Evolutionary conservation across 345 rosid species (phyloP), one percentile per base, ranked within the genome.

Genomic region (Punica granatum): DNA sequence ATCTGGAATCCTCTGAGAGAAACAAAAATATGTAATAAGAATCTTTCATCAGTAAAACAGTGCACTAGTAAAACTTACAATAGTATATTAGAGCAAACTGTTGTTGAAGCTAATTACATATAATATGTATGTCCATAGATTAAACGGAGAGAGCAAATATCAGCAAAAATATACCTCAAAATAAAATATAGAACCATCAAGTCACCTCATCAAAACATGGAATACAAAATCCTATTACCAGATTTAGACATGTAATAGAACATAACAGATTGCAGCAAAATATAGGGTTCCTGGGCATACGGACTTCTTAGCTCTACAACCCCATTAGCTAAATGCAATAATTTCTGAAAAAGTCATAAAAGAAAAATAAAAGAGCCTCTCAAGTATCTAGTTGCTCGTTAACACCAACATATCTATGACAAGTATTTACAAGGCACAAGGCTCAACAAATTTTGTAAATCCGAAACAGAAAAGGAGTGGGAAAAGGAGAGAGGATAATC

Each of bases 1-100:
- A 12, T 61, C 34, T 11, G 88, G 86, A 44, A 84, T 76, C 61
- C 44, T 72, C 85, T 84, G 77, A 74, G 69, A 7, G 36, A 63
- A 16, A 12, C 59, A 59, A 44, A 69, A 19, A 39, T 32, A 63
- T 23, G 66, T 63, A n/a, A n/a, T n/a, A 23, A 36, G 30, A 14
- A 25, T n/a, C 66, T 63, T 13, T 5, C 66, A 23, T 23, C 48
- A 66, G 69, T 51, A n/a, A 51, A n/a, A 8, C 58, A 51, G 6
- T 7, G 7, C 28, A n/a, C n/a, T 12, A 51, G 10, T 51, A 19
- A 6, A 8, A 51, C 21, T 8, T 51, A n/a, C n/a, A n/a, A n/a
- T n/a, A 9, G 58, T n/a, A 30, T 3, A 6, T 51, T 30, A n/a
- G 58, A 9, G 30, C 21, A 51, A n/a, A 23, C 58, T 51, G 2